Percentiles rank a stretch among this genome's conserved stretches.
These are phyloP conservation scores for Phascolomyces articulosus DNA, from an alignment of 371 early-diverging fungal genomes.

Conservation along the genomic window DNA sequence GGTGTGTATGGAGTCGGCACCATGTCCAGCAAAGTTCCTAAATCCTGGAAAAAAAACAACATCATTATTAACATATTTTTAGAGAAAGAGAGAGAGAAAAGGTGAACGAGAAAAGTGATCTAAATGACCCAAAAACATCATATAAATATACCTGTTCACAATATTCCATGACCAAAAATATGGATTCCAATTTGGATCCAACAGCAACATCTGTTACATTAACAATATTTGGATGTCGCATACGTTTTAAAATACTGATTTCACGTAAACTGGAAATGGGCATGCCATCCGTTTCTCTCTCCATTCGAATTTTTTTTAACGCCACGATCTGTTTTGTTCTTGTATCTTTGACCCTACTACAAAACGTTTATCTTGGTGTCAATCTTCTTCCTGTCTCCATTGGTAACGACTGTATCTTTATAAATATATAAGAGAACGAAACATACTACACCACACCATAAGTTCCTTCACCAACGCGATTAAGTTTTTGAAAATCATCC, in stretches of 20 bases:
- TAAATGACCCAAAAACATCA: too few relatives aligned
- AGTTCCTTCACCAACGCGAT: slow-evolving; percentile 79
- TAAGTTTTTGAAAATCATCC: slow-evolving; percentile 70
- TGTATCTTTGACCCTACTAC: slow-evolving; percentile 27
- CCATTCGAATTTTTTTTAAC: slow-evolving; percentile 88
- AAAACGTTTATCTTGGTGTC: slow-evolving; percentile 6
- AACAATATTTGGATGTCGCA: slow-evolving; percentile 89
- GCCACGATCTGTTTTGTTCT: slow-evolving; percentile 79
- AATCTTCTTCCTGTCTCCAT: too few relatives aligned
- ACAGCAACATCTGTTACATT: slow-evolving; percentile 81
- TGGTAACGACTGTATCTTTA: too few relatives aligned
- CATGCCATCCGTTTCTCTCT: slow-evolving; percentile 80
- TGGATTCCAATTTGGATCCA: slow-evolving; percentile 63
- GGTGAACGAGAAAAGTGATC: too few relatives aligned
- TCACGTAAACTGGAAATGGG: slow-evolving; percentile 89
- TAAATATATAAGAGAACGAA: too few relatives aligned
- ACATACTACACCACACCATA: slow-evolving; percentile 89
- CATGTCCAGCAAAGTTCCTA: slow-evolving; percentile 69
- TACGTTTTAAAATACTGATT: slow-evolving; percentile 85
- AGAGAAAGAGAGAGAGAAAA: too few relatives aligned
- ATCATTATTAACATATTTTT: too few relatives aligned
- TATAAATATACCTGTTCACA: slow-evolving; percentile 67
- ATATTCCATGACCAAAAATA: slow-evolving; percentile 81
- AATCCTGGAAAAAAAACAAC: slow-evolving; percentile 45
- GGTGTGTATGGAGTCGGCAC: slow-evolving; percentile 60